Percentiles rank a stretch among this genome's conserved stretches.
phyloP scores from a whole-genome alignment of 1,139 yeast species.

The Yarrowia galli region DNA sequence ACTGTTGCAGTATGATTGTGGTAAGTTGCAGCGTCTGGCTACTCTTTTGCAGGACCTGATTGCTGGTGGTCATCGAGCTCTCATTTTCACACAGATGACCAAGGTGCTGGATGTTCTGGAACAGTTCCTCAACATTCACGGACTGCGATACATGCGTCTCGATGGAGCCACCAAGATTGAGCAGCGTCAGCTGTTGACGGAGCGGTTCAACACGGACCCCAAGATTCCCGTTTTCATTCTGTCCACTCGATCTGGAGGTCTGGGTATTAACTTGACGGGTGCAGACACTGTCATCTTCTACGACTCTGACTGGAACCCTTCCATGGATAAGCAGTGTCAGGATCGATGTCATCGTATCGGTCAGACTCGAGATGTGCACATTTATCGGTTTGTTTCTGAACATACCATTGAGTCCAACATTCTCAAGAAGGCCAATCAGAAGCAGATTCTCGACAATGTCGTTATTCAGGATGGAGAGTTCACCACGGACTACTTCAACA shows the following conservation, averaged over 20 bases:
- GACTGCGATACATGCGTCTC: conserved; percentile 89
- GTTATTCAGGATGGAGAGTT: conserved; percentile 98
- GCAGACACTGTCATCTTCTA: conserved; percentile 99
- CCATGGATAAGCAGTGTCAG: conserved; percentile 99
- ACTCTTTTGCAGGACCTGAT: conserved; percentile 74
- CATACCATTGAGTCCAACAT: conserved; percentile 96
- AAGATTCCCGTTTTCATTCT: conserved; percentile 89
- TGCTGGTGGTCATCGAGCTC: conserved; percentile 88
- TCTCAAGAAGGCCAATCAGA: conserved; percentile 92
- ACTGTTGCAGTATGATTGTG: conserved; percentile 92
- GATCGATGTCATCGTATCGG: conserved; percentile 99
- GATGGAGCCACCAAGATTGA: conserved; percentile 98
- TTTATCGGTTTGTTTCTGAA: conserved; percentile 94
- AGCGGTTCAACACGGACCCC: conserved; percentile 85
- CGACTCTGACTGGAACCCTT: conserved; percentile 99
- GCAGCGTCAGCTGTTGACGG: conserved; percentile 93
- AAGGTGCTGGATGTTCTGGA: conserved; percentile 92
- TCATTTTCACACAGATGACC: conserved; percentile 98
- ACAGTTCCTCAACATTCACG: conserved; percentile 92
- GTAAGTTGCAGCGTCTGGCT: conserved; percentile 89
- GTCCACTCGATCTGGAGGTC: conserved; percentile 96
- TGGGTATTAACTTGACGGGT: conserved; percentile 96
- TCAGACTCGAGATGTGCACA: conserved; percentile 96
- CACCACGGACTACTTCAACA: conserved; percentile 94
- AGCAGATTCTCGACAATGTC: conserved; percentile 91